A percentile compares a stretch with the other conserved stretches of the same genome.
Conservation (phyloP, 1,284 basidiomycete species). For the Sporisorium graminicola region DNA sequence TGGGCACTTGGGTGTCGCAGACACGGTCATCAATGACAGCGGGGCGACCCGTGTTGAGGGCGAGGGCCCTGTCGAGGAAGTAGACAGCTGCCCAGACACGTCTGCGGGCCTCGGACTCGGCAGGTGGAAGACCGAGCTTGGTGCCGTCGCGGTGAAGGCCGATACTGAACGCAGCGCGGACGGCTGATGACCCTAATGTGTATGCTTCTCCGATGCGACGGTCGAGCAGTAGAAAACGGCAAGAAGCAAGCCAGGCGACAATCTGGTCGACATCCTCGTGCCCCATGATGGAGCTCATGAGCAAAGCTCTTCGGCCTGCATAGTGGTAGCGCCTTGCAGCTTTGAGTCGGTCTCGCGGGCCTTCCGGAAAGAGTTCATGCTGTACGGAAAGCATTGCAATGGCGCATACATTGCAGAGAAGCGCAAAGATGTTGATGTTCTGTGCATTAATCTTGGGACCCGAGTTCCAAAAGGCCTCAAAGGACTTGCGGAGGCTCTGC, state of each 20-base stretch:
- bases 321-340: conserved; percentile 50
- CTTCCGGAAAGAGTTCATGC: conserved; percentile 38
- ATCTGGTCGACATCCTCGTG: conserved; percentile 60
- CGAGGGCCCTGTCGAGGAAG: conserved; percentile 51
- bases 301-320: conserved; percentile 48
- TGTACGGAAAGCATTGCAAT: conserved; percentile 46
- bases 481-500: conserved; percentile 43
- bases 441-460: conserved; percentile 54
- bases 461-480: conserved; percentile 48
- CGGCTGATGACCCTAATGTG: conserved; percentile 49
- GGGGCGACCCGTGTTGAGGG: conserved; percentile 59
- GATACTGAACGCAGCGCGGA: conserved; percentile 56
- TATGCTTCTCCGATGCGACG: conserved; percentile 59
- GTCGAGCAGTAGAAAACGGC: conserved; percentile 61
- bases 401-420: conserved; percentile 53
- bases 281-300: conserved; percentile 53
- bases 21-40: conserved; percentile 59
- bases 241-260: conserved; percentile 50
- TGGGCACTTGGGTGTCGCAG: conserved; percentile 58
- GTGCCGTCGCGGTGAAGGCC: conserved; percentile 66
- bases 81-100: conserved; percentile 61
- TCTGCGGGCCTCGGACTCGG: conserved; percentile 56
- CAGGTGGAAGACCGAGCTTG: conserved; percentile 47
- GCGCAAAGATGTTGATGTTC: conserved; percentile 61
- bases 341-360: conserved; percentile 39